A percentile compares a stretch with the other conserved stretches of the same genome.
Conservation (phyloP, 371 early-diverging fungal species). For the Mucor mucedo region DNA sequence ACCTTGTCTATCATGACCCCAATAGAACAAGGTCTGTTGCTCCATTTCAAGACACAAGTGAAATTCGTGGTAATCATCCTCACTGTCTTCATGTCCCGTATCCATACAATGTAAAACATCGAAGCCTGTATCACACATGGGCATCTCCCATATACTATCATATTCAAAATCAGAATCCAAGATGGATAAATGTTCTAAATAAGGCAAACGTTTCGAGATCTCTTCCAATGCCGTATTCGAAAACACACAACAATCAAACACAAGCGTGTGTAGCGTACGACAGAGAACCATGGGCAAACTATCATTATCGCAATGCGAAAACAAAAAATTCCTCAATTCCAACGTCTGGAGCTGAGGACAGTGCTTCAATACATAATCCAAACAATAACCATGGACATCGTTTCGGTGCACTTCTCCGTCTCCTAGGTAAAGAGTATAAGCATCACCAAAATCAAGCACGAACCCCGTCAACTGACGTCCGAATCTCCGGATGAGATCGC, state of each 20-base stretch:
- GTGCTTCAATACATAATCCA: background rate
- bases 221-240: background rate
- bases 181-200: background rate
- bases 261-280: background rate
- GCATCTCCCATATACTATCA: background rate
- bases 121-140: background rate
- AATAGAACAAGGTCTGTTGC: background rate
- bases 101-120: background rate
- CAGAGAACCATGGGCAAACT: background rate
- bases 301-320: background rate
- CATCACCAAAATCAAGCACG: background rate
- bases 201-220: background rate
- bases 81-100: background rate
- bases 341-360: background rate
- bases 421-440: background rate
- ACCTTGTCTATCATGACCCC: background rate
- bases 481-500: background rate
- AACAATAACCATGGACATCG: constrained; percentile 1
- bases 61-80: background rate
- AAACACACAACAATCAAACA: background rate
- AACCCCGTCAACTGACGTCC: background rate
- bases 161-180: constrained; percentile 1
- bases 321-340: background rate
- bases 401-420: background rate
- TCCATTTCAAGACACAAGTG: background rate